Evolutionary conservation across 2,329 filamentous ascomycete species (phyloP).

Genomic region (Plenodomus lindquistii): DNA sequence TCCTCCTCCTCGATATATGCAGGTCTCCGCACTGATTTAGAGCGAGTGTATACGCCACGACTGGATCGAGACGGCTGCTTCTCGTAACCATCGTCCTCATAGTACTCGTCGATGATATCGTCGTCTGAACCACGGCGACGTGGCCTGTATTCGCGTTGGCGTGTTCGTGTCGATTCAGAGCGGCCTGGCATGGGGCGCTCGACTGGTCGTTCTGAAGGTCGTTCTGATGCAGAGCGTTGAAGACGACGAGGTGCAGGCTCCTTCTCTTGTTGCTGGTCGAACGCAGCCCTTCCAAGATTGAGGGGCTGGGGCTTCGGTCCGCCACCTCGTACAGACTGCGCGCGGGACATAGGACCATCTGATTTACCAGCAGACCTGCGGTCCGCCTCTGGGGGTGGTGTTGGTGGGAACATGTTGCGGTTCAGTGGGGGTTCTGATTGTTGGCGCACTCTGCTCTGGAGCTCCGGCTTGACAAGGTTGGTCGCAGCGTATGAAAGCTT

Average conservation of each 20-base stretch:
- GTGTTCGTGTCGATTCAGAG: slow-evolving; percentile 39
- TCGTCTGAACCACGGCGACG: slow-evolving; percentile 49
- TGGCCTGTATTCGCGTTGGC: slow-evolving; percentile 27
- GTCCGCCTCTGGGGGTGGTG: slow-evolving; percentile 91
- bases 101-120: slow-evolving; percentile 60
- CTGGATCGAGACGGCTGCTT: slow-evolving; percentile 53
- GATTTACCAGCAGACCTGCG: slow-evolving; percentile 28
- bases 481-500: slow-evolving; percentile 90
- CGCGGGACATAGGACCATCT: slow-evolving; percentile 49
- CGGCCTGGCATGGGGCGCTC: slow-evolving; percentile 39
- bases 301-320: slow-evolving; percentile 54
- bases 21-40: slow-evolving; percentile 48
- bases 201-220: slow-evolving; percentile 9
- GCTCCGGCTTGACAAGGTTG: slow-evolving; percentile 85
- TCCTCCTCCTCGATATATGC: slow-evolving; percentile 81
- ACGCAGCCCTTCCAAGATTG: slow-evolving; percentile 54
- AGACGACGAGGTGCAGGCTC: slow-evolving; percentile 43
- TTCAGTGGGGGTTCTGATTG: slow-evolving; percentile 81
- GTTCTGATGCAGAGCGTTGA: slow-evolving; percentile 50
- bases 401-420: slow-evolving; percentile 91
- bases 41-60: slow-evolving; percentile 32
- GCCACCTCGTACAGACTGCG: slow-evolving; percentile 54
- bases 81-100: slow-evolving; percentile 63
- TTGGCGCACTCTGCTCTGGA: slow-evolving; percentile 74
- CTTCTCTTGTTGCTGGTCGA: slow-evolving; percentile 44